Evolutionary conservation across 495 filamentous ascomycete species (phyloP), one percentile per base, ranked within the genome.

Genomic region (Darksidea phi): DNA sequence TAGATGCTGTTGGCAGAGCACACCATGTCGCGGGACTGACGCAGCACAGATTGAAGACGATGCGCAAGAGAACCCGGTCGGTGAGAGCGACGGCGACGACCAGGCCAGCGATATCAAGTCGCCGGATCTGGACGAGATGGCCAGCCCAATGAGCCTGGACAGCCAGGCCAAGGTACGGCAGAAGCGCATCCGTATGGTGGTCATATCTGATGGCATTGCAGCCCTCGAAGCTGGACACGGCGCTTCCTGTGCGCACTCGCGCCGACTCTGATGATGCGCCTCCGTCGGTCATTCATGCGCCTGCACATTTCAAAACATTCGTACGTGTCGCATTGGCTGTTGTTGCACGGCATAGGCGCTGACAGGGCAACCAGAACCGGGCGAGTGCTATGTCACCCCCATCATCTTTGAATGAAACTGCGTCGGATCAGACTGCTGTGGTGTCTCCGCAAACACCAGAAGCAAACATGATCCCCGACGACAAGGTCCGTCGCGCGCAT

Each of bases 281-380:
- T 21, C 79, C 86, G 57, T 95, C 91, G 2, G 91, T 94, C 48
- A 95, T 96, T 67, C 90, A 95, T 76, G 89, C 88, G 20, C 91
- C 91, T 3, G 75, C 87, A 64, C 88, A 86, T 38, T 95, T 91
- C 74, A 79, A 82, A 49, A 80, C 81, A 54, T 92, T 92, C 81
- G 88, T 93, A 68, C 76, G 86, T 75, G 55, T 34, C 45, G 26
- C 25, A 6, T 41, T 42, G 53, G 74, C 78, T 18, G 67, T 64
- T 51, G 36, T 59, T 61, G 56, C 52, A 60, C 54, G 32, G 25
- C 24, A 38, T 48, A 70, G 49, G 63, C 57, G 59, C 54, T 46
- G 48, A 67, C 57, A 36, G 34, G 25, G 54, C 59, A 48, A 58
- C 36, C 54, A 63, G 48, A 41, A 47, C 36, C 59, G 55, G 26